Percentiles rank a stretch among this genome's conserved stretches.
Conservation (phyloP, 371 early-diverging fungal genomes). For the Lichtheimia ramosa region DNA sequence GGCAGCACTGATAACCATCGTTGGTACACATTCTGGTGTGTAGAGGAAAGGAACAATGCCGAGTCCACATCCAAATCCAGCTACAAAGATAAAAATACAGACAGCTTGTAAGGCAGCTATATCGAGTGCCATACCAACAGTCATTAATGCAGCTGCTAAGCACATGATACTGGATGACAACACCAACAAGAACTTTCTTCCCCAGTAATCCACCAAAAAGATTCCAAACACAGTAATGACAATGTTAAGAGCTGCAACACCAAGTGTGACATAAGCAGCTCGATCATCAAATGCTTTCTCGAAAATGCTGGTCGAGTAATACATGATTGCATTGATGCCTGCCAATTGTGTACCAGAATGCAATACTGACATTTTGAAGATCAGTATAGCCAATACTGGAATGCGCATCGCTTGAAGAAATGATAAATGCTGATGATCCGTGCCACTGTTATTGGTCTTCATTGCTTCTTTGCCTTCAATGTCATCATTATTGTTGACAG, state of each 20-base stretch:
- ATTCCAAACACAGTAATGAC: conserved; percentile 50
- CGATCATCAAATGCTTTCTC: conserved; percentile 33
- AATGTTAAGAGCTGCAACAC: conserved; percentile 51
- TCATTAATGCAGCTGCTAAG: conserved; percentile 37
- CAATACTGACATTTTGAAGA: conserved; percentile 56
- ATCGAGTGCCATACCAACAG: conserved; percentile 41
- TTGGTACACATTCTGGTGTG: conserved; percentile 67
- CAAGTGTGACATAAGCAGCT: conserved; percentile 43
- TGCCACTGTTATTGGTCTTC: neutral
- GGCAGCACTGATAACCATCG: conserved; percentile 62
- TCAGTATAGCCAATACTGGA: conserved; percentile 27
- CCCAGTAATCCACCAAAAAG: conserved; percentile 57
- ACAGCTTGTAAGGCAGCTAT: conserved; percentile 61
- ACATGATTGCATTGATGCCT: conserved; percentile 79
- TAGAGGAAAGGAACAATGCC: conserved; percentile 82
- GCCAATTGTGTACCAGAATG: conserved; percentile 74
- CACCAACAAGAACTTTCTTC: conserved; percentile 62
- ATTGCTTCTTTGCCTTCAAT: neutral
- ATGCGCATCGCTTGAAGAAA: conserved; percentile 33
- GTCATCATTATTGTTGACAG: conserved; percentile 4
- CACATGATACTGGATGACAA: conserved; percentile 52
- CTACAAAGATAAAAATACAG: conserved; percentile 75
- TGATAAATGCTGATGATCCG: conserved; percentile 17
- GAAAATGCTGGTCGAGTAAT: conserved; percentile 56
- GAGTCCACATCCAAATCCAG: conserved; percentile 82